Percentiles rank a stretch among this genome's conserved stretches.
These are phyloP conservation scores for Jatropha curcas DNA, from an alignment of 345 rosid species.

Conservation along the genomic window DNA sequence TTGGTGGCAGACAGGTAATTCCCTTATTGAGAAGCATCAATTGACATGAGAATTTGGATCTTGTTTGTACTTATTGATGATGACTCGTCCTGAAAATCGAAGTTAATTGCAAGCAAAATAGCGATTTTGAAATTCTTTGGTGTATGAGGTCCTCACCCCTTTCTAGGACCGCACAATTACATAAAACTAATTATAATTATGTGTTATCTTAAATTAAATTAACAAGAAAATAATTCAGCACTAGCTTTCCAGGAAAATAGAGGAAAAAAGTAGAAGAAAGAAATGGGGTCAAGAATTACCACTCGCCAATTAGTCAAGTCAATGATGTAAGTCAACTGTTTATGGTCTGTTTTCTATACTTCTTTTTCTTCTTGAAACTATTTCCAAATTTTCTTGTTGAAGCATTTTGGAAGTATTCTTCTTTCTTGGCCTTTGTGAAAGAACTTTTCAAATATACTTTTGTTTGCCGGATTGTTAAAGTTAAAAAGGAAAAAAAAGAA, in stretches of 20 bases:
- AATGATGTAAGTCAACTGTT: not conserved
- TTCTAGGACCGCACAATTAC: too few relatives aligned
- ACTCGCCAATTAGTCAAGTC: not conserved
- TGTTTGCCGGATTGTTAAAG: not conserved
- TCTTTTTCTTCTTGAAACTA: not conserved
- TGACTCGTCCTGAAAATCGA: too few relatives aligned
- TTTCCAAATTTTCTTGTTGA: not conserved
- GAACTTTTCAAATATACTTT: slow-evolving; percentile 4
- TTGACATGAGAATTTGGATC: too few relatives aligned
- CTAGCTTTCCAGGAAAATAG: not conserved
- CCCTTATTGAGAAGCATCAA: too few relatives aligned
- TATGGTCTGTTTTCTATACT: not conserved
- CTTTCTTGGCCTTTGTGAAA: not conserved
- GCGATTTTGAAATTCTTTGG: too few relatives aligned
- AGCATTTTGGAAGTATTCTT: not conserved
- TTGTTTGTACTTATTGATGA: too few relatives aligned
- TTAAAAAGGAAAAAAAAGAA: too few relatives aligned
- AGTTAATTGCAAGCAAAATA: too few relatives aligned
- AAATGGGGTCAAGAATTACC: not conserved
- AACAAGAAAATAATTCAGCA: not conserved
- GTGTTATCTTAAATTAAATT: too few relatives aligned
- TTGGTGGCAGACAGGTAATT: not conserved
- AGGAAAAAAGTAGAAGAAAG: not conserved
- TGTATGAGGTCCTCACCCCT: too few relatives aligned
- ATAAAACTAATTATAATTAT: too few relatives aligned